phyloP scores from a whole-genome alignment of 192 early-diverging fungal species.

The Tieghemiomyces parasiticus region DNA sequence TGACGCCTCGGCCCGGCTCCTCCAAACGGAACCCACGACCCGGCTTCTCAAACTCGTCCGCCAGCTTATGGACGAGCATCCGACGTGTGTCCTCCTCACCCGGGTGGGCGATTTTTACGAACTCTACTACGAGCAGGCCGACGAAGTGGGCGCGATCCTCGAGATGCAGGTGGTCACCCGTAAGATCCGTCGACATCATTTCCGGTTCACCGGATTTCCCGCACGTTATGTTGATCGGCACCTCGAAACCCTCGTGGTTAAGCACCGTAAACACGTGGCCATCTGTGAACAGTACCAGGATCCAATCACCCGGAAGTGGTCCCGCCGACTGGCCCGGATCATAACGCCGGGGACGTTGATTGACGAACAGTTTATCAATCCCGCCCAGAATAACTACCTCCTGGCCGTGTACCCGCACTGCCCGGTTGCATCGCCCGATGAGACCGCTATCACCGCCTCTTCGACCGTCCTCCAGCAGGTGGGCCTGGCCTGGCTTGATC shows the following conservation, averaged over 20 bases:
- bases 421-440: not conserved
- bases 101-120: slow-evolving; percentile 76
- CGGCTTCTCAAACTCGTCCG: slow-evolving; percentile 28
- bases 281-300: slow-evolving; percentile 54
- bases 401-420: slow-evolving; percentile 35
- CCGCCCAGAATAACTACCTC: slow-evolving; percentile 60
- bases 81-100: slow-evolving; percentile 48
- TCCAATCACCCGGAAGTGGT: slow-evolving; percentile 28
- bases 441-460: not conserved
- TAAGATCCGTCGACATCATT: slow-evolving; percentile 31
- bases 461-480: not conserved
- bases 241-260: slow-evolving; percentile 44
- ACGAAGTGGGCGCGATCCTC: slow-evolving; percentile 37
- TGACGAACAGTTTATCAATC: slow-evolving; percentile 50
- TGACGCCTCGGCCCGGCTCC: no score
- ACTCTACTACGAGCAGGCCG: slow-evolving; percentile 60
- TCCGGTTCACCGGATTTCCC: slow-evolving; percentile 61
- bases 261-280: slow-evolving; percentile 41
- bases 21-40: slow-evolving; percentile 7
- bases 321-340: slow-evolving; percentile 56
- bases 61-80: slow-evolving; percentile 38
- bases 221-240: slow-evolving; percentile 41
- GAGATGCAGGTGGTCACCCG: slow-evolving; percentile 56
- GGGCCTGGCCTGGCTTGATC: slow-evolving; percentile 80
- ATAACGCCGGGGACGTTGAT: slow-evolving; percentile 80